Percentiles rank a stretch among this genome's conserved stretches.
Conservation (phyloP, 768 basidiomycete species). For the Suillus hirtellus region DNA sequence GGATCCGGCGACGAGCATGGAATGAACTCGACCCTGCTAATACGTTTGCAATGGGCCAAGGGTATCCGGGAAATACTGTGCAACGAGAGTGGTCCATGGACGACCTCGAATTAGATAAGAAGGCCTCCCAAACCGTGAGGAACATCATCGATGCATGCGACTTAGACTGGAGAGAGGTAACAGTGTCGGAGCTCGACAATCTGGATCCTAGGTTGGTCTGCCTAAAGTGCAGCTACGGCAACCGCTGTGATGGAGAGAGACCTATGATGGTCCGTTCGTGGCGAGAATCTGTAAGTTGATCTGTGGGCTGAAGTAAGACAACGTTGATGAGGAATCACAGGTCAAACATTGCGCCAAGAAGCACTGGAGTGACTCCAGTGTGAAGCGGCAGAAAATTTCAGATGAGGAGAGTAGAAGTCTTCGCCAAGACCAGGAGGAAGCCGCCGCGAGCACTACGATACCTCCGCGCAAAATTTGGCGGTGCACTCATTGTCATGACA, state of each 20-base stretch:
- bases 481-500: neutral
- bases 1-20: constrained; percentile 3
- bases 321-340: neutral
- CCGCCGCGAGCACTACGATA: neutral
- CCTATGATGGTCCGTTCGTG: constrained; percentile 11
- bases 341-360: neutral
- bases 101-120: constrained; percentile 12
- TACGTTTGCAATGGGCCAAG: constrained; percentile 2
- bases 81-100: constrained; percentile 10
- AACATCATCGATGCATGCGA: constrained; percentile 14
- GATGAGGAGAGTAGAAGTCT: neutral
- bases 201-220: constrained; percentile 16
- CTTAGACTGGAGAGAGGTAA: constrained; percentile 2
- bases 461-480: constrained; percentile 2
- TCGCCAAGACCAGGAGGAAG: neutral
- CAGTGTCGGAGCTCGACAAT: constrained; percentile 5
- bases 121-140: constrained; percentile 10
- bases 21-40: neutral
- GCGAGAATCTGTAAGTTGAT: constrained; percentile 11
- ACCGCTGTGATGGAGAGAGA: constrained; percentile 14
- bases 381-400: constrained; percentile 2
- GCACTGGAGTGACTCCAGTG: neutral
- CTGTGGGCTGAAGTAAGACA: neutral
- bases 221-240: constrained; percentile 3
- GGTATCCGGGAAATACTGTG: neutral